Evolutionary conservation across 441 rosid species (phyloP).

Genomic region (Populus hybrid): DNA sequence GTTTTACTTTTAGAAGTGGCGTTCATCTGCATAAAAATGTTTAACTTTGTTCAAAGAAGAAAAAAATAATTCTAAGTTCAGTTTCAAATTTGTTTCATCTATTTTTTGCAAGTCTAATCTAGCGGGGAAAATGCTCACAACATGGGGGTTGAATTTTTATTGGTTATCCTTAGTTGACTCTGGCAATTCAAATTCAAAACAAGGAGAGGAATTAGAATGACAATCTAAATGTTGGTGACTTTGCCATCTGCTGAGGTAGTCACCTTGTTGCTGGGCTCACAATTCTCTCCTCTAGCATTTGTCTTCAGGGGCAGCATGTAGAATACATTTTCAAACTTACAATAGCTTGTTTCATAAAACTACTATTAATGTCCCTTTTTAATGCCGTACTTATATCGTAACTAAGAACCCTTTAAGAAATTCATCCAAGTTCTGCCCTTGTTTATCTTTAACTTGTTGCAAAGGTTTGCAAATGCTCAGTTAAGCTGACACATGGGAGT

Average conservation of each 20-base stretch:
- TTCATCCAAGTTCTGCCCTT: background rate
- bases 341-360: background rate
- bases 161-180: background rate
- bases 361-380: background rate
- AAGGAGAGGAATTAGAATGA: background rate
- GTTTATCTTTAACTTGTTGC: background rate
- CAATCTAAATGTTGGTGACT: background rate
- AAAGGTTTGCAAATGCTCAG: background rate
- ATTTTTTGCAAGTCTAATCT: background rate
- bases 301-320: background rate
- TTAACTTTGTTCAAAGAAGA: too few species aligned
- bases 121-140: background rate
- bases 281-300: background rate
- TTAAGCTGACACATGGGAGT: background rate
- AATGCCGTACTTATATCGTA: background rate
- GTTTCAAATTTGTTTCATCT: background rate
- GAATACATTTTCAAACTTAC: background rate
- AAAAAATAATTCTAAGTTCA: background rate
- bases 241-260: background rate
- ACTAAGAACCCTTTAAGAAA: background rate
- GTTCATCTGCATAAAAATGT: background rate
- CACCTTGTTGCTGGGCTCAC: background rate
- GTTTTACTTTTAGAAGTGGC: background rate
- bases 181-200: background rate
- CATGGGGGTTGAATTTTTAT: background rate